These are phyloP conservation scores for Microcera coccophila DNA, from an alignment of 2,329 filamentous ascomycete genomes.

Conservation along the genomic window DNA sequence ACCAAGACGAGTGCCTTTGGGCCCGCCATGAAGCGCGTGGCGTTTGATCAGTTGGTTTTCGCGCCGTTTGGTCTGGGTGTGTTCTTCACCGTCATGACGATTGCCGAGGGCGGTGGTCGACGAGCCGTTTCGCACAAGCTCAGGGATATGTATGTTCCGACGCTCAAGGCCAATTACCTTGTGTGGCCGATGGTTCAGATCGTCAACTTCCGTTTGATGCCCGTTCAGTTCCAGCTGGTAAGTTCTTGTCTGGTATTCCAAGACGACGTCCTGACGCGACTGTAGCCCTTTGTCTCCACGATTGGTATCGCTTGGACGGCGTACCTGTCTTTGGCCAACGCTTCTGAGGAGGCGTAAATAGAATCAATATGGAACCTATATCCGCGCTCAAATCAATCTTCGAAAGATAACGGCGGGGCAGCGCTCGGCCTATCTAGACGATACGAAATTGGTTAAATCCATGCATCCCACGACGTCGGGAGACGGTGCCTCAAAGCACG, in stretches of 20 bases:
- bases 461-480: no score
- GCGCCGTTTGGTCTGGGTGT: slow-evolving; percentile 80
- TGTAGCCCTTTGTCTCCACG: slow-evolving; percentile 88
- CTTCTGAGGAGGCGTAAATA: slow-evolving; percentile 60
- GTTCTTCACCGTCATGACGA: slow-evolving; percentile 96
- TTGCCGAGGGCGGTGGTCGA: slow-evolving; percentile 86
- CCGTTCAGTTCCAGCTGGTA: slow-evolving; percentile 93
- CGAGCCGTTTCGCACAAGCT: slow-evolving; percentile 80
- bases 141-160: slow-evolving; percentile 87
- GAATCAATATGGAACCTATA: no score
- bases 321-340: slow-evolving; percentile 89
- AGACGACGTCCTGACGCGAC: no score
- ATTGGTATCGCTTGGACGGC: slow-evolving; percentile 97
- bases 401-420: no score
- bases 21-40: slow-evolving; percentile 84
- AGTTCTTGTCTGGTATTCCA: slow-evolving; percentile 38
- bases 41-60: slow-evolving; percentile 89
- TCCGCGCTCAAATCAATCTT: no score
- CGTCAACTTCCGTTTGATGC: slow-evolving; percentile 93
- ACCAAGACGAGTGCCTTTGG: slow-evolving; percentile 69
- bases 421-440: no score
- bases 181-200: slow-evolving; percentile 96
- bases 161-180: slow-evolving; percentile 91
- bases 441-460: no score
- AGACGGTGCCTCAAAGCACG: no score